Evolutionary conservation across 768 basidiomycete species (phyloP).

Genomic region (Suillus variegatus): DNA sequence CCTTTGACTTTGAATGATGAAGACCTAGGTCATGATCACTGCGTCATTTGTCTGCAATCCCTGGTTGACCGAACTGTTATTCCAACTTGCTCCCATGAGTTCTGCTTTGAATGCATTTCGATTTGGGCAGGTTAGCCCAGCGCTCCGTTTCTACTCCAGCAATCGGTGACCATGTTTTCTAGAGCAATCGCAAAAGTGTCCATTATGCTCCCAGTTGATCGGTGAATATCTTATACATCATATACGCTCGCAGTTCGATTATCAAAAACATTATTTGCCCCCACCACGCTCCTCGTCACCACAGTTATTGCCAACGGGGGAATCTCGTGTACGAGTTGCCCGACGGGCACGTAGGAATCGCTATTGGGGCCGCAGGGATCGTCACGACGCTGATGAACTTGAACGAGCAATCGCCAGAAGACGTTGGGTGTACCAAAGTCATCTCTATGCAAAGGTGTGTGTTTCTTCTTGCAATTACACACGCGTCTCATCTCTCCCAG

Average conservation of each 20-base stretch:
- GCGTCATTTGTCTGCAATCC: conserved; percentile 84
- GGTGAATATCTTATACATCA: conserved; percentile 79
- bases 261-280: conserved; percentile 75
- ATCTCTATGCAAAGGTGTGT: conserved; percentile 82
- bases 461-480: neutral
- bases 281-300: conserved; percentile 58
- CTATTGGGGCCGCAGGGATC: conserved; percentile 56
- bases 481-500: conserved; percentile 39
- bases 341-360: conserved; percentile 40
- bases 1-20: neutral
- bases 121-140: conserved; percentile 73
- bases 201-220: conserved; percentile 67
- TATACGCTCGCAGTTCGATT: conserved; percentile 77
- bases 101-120: conserved; percentile 89
- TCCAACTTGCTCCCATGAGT: conserved; percentile 87
- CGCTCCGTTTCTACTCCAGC: neutral
- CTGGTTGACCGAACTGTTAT: conserved; percentile 79
- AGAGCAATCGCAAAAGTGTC: conserved; percentile 82
- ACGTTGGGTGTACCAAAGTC: conserved; percentile 78
- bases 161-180: neutral
- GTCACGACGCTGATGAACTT: conserved; percentile 65
- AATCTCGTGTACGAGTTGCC: conserved; percentile 29
- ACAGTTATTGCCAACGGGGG: conserved; percentile 30
- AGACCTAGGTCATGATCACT: conserved; percentile 47
- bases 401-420: conserved; percentile 73